Evolutionary conservation across 2,329 filamentous ascomycete species (phyloP).

Genomic region (Cladosporium sp.): DNA sequence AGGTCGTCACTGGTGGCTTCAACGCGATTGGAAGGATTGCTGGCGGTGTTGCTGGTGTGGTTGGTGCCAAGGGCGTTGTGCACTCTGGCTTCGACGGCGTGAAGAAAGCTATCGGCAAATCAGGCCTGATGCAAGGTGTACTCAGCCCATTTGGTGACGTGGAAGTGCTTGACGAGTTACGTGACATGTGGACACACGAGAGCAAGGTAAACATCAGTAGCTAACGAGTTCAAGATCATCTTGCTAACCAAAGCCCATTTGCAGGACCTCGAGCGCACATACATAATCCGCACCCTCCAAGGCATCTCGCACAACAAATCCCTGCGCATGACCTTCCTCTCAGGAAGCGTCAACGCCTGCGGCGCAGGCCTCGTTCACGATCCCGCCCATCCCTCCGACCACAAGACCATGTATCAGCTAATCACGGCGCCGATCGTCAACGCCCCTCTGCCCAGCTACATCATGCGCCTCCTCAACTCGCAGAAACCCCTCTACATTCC

Average conservation of each 20-base stretch:
- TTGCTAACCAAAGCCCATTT: not conserved
- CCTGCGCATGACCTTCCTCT: slow-evolving; percentile 93
- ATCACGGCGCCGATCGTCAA: slow-evolving; percentile 92
- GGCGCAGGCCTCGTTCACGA: slow-evolving; percentile 94
- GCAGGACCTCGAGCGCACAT: slow-evolving; percentile 87
- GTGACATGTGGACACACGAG: slow-evolving; percentile 97
- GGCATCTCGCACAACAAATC: slow-evolving; percentile 93
- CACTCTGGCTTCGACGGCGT: slow-evolving; percentile 89
- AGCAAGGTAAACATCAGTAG: slow-evolving; percentile 64
- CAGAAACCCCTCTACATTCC: slow-evolving; percentile 90
- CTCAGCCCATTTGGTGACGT: slow-evolving; percentile 95
- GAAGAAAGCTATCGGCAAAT: slow-evolving; percentile 94
- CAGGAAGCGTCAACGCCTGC: slow-evolving; percentile 82
- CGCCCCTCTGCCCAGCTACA: slow-evolving; percentile 75
- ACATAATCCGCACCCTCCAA: slow-evolving; percentile 91
- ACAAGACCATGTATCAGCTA: slow-evolving; percentile 99
- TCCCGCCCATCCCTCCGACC: slow-evolving; percentile 80
- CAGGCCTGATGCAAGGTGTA: slow-evolving; percentile 90
- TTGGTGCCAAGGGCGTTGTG: slow-evolving; percentile 90
- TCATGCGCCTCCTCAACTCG: slow-evolving; percentile 92
- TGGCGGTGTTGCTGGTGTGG: slow-evolving; percentile 88
- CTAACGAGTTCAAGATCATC: too few species aligned
- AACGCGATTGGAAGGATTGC: slow-evolving; percentile 94
- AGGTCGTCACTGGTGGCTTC: slow-evolving; percentile 92
- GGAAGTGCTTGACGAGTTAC: slow-evolving; percentile 86